Evolutionary conservation across 352 stramenopile species (phyloP).

Genomic region (Plasmopara halstedii): DNA sequence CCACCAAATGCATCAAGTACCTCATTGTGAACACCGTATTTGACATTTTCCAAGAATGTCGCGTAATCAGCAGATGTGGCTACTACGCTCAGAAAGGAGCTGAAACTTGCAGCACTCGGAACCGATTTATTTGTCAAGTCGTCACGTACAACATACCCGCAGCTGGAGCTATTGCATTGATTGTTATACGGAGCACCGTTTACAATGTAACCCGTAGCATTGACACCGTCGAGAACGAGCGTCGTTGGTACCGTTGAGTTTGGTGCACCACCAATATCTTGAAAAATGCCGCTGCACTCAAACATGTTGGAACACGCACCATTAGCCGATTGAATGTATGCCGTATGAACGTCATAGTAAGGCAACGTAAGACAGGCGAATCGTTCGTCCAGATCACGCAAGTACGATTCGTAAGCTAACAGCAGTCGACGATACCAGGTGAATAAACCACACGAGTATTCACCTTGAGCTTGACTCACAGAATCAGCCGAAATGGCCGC

Average conservation of each 20-base stretch:
- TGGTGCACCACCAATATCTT: conserved; percentile 30
- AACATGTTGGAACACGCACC: conserved; percentile 49
- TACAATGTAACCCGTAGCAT: conserved; percentile 25
- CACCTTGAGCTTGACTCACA: conserved; percentile 36
- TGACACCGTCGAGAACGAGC: conserved; percentile 22
- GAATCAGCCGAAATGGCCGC: conserved; percentile 40
- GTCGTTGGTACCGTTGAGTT: conserved; percentile 8
- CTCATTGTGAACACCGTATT: conserved; percentile 61
- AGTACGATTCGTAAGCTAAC: conserved; percentile 54
- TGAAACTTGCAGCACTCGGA: conserved; percentile 44
- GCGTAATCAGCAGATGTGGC: conserved; percentile 45
- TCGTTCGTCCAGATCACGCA: conserved; percentile 44
- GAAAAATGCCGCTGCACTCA: conserved; percentile 57
- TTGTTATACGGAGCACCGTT: conserved; percentile 25
- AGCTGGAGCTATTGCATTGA: conserved; percentile 34
- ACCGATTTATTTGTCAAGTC: conserved; percentile 30
- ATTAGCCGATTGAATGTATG: conserved; percentile 39
- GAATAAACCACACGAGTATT: conserved; percentile 55
- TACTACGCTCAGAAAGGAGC: conserved; percentile 42
- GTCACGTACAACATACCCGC: conserved; percentile 30
- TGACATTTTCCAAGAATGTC: conserved; percentile 43
- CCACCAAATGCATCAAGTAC: conserved; percentile 50
- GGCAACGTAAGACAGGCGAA: conserved; percentile 64
- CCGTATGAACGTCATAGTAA: conserved; percentile 75
- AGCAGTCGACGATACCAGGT: conserved; percentile 60